A percentile compares a stretch with the other conserved stretches of the same genome.
phyloP scores from a whole-genome alignment of 148 eudicot genomes.

The Cornus kousa region DNA sequence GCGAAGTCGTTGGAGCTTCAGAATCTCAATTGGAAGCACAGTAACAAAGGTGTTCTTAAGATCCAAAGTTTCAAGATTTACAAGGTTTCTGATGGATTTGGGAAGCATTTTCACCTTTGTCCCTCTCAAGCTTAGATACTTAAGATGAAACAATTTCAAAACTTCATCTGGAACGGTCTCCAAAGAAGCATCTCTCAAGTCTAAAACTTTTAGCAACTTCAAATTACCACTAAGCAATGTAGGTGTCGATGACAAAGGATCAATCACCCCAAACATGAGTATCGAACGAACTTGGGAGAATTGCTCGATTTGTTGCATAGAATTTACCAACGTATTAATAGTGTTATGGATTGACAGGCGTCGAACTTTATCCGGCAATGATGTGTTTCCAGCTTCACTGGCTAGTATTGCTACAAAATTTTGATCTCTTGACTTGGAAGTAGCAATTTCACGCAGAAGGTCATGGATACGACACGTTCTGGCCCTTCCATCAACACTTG shows the following conservation, averaged over 20 bases:
- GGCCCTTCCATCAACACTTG: background rate
- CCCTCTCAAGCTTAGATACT: conserved; percentile 17
- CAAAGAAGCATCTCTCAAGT: no score
- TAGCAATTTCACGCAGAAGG: conserved; percentile 17
- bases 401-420: background rate
- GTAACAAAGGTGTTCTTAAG: conserved; percentile 18
- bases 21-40: conserved; percentile 11
- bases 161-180: no score
- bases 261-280: background rate
- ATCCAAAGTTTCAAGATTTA: conserved; percentile 21
- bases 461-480: conserved; percentile 11
- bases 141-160: no score
- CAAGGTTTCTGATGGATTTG: conserved; percentile 12
- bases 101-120: conserved; percentile 11
- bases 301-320: background rate
- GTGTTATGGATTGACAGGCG: conserved; percentile 7
- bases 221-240: background rate
- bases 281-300: background rate
- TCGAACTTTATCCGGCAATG: background rate
- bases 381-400: background rate
- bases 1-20: background rate
- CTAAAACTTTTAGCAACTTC: conserved; percentile 24
- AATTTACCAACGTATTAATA: background rate
- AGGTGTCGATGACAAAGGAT: background rate
- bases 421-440: conserved; percentile 9